phyloP scores from a whole-genome alignment of 805 yeast genomes.

The Ogataea saltuana region DNA sequence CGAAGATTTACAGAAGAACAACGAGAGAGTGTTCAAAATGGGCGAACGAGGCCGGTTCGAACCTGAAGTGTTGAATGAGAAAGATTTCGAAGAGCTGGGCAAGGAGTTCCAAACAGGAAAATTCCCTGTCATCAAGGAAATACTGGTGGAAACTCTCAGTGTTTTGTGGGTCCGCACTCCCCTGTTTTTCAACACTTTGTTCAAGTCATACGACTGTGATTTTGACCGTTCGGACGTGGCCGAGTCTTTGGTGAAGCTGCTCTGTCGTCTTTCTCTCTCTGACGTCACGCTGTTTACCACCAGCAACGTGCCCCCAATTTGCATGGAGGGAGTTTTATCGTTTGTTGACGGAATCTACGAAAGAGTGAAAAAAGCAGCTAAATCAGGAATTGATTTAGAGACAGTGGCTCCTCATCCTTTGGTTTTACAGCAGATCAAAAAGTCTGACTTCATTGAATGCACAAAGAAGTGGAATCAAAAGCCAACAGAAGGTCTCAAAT shows the following conservation, averaged over 20 bases:
- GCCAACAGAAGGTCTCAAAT: constrained; percentile 72
- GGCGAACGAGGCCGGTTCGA: constrained; percentile 29
- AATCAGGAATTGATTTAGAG: constrained; percentile 26
- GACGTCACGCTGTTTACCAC: constrained; percentile 80
- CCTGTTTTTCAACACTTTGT: constrained; percentile 69
- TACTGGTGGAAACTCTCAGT: constrained; percentile 80
- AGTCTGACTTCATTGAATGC: constrained; percentile 75
- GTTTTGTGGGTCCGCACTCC: constrained; percentile 82
- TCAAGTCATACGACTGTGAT: constrained; percentile 87
- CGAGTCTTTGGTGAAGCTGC: constrained; percentile 61
- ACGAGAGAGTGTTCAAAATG: constrained; percentile 34
- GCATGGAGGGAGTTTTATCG: constrained; percentile 82
- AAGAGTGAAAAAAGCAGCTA: constrained; percentile 41
- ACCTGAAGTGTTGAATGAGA: constrained; percentile 27
- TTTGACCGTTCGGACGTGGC: constrained; percentile 82
- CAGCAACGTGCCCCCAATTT: constrained; percentile 87
- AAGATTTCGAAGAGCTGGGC: constrained; percentile 30
- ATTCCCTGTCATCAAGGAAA: constrained; percentile 62
- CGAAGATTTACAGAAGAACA: constrained; percentile 29
- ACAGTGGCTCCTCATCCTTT: constrained; percentile 31
- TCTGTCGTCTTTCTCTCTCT: constrained; percentile 79
- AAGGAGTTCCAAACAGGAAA: constrained; percentile 48
- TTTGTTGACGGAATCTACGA: constrained; percentile 64
- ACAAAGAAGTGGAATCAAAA: constrained; percentile 74
- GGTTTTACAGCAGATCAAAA: constrained; percentile 49